Evolutionary conservation across 805 yeast species (phyloP).

Genomic region (Debaryomyces castellii): DNA sequence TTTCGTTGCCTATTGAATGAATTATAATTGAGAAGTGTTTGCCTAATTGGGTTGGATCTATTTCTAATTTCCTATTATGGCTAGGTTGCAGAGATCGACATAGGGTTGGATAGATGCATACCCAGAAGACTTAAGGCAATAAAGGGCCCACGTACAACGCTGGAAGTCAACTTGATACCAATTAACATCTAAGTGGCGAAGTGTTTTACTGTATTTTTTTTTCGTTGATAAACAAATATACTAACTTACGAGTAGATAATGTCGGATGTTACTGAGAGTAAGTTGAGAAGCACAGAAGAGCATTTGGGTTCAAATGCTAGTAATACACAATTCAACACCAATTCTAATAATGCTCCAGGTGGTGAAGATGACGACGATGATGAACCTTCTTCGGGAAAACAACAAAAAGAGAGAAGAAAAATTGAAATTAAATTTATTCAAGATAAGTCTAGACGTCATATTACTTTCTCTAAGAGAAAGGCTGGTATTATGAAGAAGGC

Average conservation of each 20-base stretch:
- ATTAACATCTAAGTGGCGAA: not conserved
- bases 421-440: slow-evolving; percentile 96
- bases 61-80: slow-evolving; percentile 23
- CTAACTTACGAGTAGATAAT: slow-evolving; percentile 20
- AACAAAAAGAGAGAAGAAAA: slow-evolving; percentile 69
- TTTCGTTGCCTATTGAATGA: not conserved
- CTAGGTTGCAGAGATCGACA: slow-evolving; percentile 18
- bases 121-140: too few relatives aligned
- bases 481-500: slow-evolving; percentile 99
- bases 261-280: slow-evolving; percentile 43
- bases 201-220: slow-evolving; percentile 8
- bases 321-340: slow-evolving; percentile 17
- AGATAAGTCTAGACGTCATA: slow-evolving; percentile 96
- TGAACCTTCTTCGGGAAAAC: slow-evolving; percentile 45
- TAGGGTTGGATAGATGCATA: not conserved
- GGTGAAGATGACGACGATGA: slow-evolving; percentile 56
- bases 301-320: slow-evolving; percentile 9
- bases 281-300: slow-evolving; percentile 33
- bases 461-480: slow-evolving; percentile 95
- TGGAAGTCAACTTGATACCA: not conserved
- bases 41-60: slow-evolving; percentile 22
- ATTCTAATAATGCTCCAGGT: slow-evolving; percentile 25
- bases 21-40: slow-evolving; percentile 10
- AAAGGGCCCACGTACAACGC: too few relatives aligned
- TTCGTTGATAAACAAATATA: slow-evolving; percentile 25